Conservation (phyloP, 768 basidiomycete genomes). For the Boletus rufocinnamomeus region DNA sequence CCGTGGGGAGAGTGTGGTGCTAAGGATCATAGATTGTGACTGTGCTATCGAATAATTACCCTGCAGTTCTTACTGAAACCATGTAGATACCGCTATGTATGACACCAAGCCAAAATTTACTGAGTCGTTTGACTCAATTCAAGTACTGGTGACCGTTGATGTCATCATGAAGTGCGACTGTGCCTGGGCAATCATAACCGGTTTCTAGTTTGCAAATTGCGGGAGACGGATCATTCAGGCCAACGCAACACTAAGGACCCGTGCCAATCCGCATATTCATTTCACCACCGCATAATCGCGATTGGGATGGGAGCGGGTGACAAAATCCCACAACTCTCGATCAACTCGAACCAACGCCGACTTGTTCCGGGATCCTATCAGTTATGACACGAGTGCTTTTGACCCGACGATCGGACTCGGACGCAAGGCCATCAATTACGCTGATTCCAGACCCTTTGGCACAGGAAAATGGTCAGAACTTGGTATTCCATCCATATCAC, state of each 20-base stretch:
- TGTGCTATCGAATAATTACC: conserved; percentile 7
- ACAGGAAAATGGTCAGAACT: background rate
- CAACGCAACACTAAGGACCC: background rate
- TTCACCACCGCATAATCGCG: background rate
- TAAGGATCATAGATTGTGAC: background rate
- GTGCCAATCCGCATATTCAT: background rate
- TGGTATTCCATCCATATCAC: background rate
- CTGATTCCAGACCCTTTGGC: background rate
- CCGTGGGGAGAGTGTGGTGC: background rate
- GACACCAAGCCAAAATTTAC: no score
- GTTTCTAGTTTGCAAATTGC: no score
- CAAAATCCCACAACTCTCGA: background rate
- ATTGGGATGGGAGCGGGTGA: background rate
- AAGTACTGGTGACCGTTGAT: background rate
- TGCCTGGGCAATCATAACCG: no score
- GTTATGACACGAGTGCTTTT: background rate
- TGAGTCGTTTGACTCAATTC: background rate
- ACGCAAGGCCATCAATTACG: background rate
- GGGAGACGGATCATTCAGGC: background rate
- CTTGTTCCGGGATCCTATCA: background rate
- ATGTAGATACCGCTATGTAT: background rate
- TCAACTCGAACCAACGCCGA: background rate
- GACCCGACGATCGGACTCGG: background rate
- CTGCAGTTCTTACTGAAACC: background rate
- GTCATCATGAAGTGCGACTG: no score